These are phyloP conservation scores for Alternaria ethzedia DNA, from an alignment of 2,329 filamentous ascomycete genomes.

Conservation along the genomic window DNA sequence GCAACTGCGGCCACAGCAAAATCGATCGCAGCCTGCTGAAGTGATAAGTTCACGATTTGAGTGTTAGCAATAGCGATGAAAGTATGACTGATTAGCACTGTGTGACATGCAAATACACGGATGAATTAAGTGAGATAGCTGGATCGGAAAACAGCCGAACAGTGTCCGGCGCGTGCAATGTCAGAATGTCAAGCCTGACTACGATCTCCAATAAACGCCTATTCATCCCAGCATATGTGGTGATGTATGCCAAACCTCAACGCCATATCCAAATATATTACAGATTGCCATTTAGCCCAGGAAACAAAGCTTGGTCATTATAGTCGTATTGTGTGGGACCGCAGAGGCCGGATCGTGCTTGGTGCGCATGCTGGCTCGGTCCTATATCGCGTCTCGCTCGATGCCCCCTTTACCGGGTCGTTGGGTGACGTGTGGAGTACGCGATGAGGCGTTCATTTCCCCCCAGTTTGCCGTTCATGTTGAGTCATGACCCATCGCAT, in stretches of 20 bases:
- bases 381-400: background rate
- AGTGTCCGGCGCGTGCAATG: background rate
- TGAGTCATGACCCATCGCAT: conserved; percentile 71
- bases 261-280: conserved; percentile 31
- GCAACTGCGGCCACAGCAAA: background rate
- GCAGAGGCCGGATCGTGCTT: background rate
- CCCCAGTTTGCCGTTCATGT: conserved; percentile 28
- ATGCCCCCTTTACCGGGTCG: background rate
- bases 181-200: background rate
- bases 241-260: conserved; percentile 13
- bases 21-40: background rate
- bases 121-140: background rate
- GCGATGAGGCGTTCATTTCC: background rate
- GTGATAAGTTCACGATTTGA: background rate
- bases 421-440: background rate
- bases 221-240: background rate
- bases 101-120: background rate
- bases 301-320: conserved; percentile 27
- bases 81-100: background rate
- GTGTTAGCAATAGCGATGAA: background rate
- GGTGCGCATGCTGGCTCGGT: background rate
- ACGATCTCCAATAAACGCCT: conserved; percentile 2
- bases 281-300: conserved; percentile 25
- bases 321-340: conserved; percentile 13
- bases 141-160: background rate